Evolutionary conservation across 2,329 filamentous ascomycete species (phyloP).

Genomic region (Phaeophleospora eucalypticola): DNA sequence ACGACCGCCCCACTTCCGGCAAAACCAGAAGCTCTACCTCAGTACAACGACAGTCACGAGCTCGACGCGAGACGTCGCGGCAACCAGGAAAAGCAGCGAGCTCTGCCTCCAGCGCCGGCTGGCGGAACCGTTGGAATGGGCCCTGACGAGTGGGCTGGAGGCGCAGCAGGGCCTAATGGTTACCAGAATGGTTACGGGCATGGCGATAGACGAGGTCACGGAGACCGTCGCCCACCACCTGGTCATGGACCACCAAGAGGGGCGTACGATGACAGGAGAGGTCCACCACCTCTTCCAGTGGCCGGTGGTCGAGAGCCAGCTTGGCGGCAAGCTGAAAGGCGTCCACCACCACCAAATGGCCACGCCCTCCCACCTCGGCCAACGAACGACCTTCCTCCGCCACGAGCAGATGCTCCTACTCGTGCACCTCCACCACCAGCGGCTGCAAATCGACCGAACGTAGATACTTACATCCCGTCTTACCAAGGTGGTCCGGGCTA

Average conservation of each 20-base stretch:
- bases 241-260: too few species aligned
- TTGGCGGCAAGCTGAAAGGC: constrained; percentile 24
- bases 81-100: constrained; percentile 71
- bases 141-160: constrained; percentile 57
- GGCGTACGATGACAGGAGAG: constrained; percentile 27
- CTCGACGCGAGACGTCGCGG: constrained; percentile 82
- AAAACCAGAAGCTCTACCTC: constrained; percentile 79
- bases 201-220: constrained; percentile 21
- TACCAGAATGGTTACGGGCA: constrained; percentile 29
- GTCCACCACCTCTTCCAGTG: constrained; percentile 18
- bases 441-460: constrained; percentile 20
- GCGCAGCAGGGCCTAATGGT: constrained; percentile 27
- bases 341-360: constrained; percentile 24
- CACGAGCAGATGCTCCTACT: constrained; percentile 29
- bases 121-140: constrained; percentile 82
- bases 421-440: constrained; percentile 21
- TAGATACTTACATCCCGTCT: constrained; percentile 45
- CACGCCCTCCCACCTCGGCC: constrained; percentile 28
- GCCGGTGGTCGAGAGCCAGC: constrained; percentile 20
- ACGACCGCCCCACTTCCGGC: constrained; percentile 72
- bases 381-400: constrained; percentile 7
- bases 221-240: constrained; percentile 15
- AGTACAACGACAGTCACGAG: constrained; percentile 92
- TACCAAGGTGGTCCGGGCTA: constrained; percentile 29
- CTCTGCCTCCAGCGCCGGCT: constrained; percentile 82